Base-by-base conservation (phyloP, 176 grass and related monocot species). In the Saccharum spontaneum region DNA sequence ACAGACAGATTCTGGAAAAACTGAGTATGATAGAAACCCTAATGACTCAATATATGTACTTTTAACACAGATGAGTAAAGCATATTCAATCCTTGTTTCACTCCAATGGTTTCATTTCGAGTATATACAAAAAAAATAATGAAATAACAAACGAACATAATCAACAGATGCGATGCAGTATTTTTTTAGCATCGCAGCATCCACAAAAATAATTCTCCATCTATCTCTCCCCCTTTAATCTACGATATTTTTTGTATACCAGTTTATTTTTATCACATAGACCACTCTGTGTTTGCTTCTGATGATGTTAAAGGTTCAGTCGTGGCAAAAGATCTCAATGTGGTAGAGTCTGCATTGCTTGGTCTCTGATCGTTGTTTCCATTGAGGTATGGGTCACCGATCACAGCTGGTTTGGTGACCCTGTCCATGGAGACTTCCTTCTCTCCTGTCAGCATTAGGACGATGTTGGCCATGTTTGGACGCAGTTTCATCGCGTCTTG, bases 401-500 rank as follows among this genome's bases (percentile, higher is more conserved):
- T 86, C 65, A 95, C 46, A 7, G 76, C 68, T 48, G 95, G 95
- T 85, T 92, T 91, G 22, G 85, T 86, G 46, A 98, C 91, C 84
- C 59, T 91, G 28, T 93, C 89, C 43, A 65, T 77, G 33, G 69
- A 64, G 45, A 93, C 68, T 77, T 6, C n/a, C 76, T 86, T 90
- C 62, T 91, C 89, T 75, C 92, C 95, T 0, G 80, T 91, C 81
- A 98, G 87, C 78, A 94, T 91, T 44, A 14, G 57, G 62, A 98
- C 1, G 4, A 95, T 43, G 55, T 6, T 88, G 8, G 83, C 86
- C 90, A 98, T 98, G 48, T 76, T 73, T 16, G 92, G 95, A 67
- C 90, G 92, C 67, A 91, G 82, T 78, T 86, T 98, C 81, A 90
- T 90, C 1, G 86, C 85, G 18, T 98, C 90, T 91, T 95, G 95